Base-by-base conservation (phyloP, 352 stramenopile species). In the Phytopythium litorale region DNA sequence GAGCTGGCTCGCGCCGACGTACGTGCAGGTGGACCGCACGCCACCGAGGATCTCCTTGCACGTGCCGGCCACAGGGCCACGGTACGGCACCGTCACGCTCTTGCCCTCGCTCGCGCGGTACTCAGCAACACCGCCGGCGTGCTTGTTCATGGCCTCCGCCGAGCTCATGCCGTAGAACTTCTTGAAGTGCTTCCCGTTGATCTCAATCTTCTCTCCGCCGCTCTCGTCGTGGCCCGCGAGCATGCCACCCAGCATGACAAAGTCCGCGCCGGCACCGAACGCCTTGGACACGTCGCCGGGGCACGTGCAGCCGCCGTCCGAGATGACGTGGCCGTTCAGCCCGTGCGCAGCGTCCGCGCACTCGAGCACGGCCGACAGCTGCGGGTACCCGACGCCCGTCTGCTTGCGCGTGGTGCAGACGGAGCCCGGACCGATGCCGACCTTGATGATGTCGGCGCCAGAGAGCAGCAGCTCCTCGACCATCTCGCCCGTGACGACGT, bases 121-220 rank as follows among this genome's bases (percentile, higher is more conserved):
- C 63, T 97, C 89, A 1, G 89, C 89, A 9, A 98, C 91, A 21
- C 91, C 90, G 4, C 92, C 92, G 35, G 72, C 76, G 67, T 98
- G 91, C 71, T 97, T 98, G 59, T 90, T 89, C 91, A 98, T 98
- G 58, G 92, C 92, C 33, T 92, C 88, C 2, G 86, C 86, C 32
- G 86, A 97, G 70, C 79, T 94, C 92, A 98, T 98, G 61, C 92
- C 92, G 72, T 98, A 98, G 66, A 98, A 98, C 58, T 87, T 80
- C 76, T 97, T 97, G 65, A 85, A 89, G 49, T 78, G 30, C 51
- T 87, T 84, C 43, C 87, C 85, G 35, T 71, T 78, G 15, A 73
- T 57, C 58, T 94, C 79, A 25, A 96, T 79, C 51, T 91, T 85
- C 4, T 95, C 79, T 15, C 91, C 91, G 16, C 89, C 91, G 63